Evolutionary conservation across 192 early-diverging fungal species (phyloP), one percentile per base, ranked within the genome.

Genomic region (Backusella tarrabulga): DNA sequence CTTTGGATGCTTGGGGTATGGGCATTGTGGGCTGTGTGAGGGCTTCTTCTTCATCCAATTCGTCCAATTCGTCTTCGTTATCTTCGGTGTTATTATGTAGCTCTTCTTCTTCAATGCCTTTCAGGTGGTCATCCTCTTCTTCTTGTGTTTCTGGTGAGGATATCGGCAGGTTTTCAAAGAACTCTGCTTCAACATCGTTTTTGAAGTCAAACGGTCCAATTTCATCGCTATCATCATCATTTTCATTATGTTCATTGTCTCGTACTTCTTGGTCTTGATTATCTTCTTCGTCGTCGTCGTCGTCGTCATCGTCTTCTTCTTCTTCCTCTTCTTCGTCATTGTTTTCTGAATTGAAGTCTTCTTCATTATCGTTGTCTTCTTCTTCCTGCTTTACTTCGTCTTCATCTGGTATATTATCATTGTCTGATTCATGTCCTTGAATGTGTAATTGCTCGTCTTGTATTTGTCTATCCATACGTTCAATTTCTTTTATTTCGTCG

Each of bases 401-500:
- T 11, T 50, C 71, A 52, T 78, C 63, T 34, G 56, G 34, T 35
- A 68, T 68, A 68, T 36, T 68, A 17, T 35, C 34, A 34, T 68
- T 32, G 17, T 68, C 67, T n/a, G 35, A 19, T 35, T 34, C 77
- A 60, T 60, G 36, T 29, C 66, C n/a, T 40, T 40, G 38, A 19
- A 74, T 73, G 7, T 75, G 73, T 44, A 63, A 29, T 63, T 63
- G 56, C n/a, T 68, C 67, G n/a, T 68, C 67, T 14, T 35, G 34
- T 35, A 36, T 71, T 71, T 60, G 34, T 52, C 52, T 54, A 42
- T 40, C 72, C 21, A 74, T 73, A 8, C 70, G 73, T 23, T 79
- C 78, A 9, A 56, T 67, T 67, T 54, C 67, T 15, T 46, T 66
- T 40, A 69, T 44, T 29, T 68, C 67, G 46, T 79, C 73, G 70